phyloP scores from a whole-genome alignment of 345 rosid genomes.

The Arabis hirsuta region DNA sequence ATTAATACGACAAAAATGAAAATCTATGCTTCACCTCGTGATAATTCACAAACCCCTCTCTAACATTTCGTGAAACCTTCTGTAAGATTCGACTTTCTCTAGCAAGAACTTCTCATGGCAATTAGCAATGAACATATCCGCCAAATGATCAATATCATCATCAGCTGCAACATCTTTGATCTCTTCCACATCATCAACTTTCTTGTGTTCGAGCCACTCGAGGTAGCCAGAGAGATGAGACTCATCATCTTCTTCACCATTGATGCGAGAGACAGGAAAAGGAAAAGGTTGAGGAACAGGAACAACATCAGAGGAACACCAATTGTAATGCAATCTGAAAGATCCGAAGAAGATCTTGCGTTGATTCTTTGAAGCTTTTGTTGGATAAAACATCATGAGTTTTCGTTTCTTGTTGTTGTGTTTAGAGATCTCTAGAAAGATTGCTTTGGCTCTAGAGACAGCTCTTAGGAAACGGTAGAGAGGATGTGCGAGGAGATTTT shows the following conservation, averaged over 20 bases:
- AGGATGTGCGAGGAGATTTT: conserved; percentile 63
- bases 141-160: conserved; percentile 79
- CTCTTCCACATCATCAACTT: conserved; percentile 24
- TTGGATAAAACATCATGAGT: conserved; percentile 47
- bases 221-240: conserved; percentile 71
- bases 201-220: conserved; percentile 80
- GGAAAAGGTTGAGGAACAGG: conserved; percentile 58
- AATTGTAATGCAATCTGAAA: conserved; percentile 83
- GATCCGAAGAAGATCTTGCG: conserved; percentile 77
- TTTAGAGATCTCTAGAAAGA: conserved; percentile 51
- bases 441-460: conserved; percentile 62
- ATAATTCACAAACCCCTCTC: conserved; percentile 76
- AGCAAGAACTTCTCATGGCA: conserved; percentile 87
- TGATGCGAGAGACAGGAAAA: conserved; percentile 27
- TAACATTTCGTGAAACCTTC: conserved; percentile 94
- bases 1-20: conserved; percentile 25
- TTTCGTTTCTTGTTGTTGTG: conserved; percentile 43
- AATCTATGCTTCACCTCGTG: conserved; percentile 36
- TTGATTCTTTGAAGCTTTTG: conserved; percentile 51
- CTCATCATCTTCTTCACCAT: conserved; percentile 42
- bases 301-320: conserved; percentile 80
- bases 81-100: conserved; percentile 93
- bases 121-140: conserved; percentile 79
- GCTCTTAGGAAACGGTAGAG: conserved; percentile 62
- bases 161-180: conserved; percentile 21